Conservation (phyloP, 1,284 basidiomycete genomes). For the Xerocomus minutiporus region DNA sequence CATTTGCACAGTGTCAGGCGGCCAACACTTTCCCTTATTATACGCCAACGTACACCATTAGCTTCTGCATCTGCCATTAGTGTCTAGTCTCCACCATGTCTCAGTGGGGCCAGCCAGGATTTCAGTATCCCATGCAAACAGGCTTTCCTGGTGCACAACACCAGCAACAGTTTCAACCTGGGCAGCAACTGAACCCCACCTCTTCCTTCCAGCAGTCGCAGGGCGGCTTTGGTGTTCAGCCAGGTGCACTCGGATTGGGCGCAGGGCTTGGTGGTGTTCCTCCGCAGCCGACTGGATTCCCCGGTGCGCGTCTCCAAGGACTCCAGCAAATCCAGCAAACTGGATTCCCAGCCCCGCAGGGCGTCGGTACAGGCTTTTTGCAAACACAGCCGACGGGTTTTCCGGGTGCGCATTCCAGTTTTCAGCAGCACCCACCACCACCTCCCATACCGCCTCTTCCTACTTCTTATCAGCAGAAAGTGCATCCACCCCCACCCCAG, state of each 20-base stretch:
- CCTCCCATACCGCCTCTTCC: conserved; percentile 60
- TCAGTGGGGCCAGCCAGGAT: conserved; percentile 64
- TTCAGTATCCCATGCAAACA: conserved; percentile 55
- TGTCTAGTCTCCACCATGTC: conserved; percentile 35
- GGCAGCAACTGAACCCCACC: conserved; percentile 33
- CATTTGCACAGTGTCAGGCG: no score
- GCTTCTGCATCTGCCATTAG: background rate
- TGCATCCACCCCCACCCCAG: conserved; percentile 37
- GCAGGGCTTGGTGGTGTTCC: conserved; percentile 29
- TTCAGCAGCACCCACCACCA: conserved; percentile 49
- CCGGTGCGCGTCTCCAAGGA: conserved; percentile 30
- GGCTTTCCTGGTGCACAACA: conserved; percentile 50
- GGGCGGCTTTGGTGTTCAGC: conserved; percentile 12
- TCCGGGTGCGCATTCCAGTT: conserved; percentile 35
- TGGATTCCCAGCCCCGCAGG: conserved; percentile 31
- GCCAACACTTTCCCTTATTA: no score
- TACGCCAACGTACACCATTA: background rate
- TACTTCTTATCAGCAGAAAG: conserved; percentile 58
- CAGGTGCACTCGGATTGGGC: conserved; percentile 18
- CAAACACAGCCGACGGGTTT: conserved; percentile 53
- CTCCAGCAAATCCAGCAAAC: conserved; percentile 37
- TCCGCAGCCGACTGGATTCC: conserved; percentile 44
- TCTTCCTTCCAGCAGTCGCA: conserved; percentile 35
- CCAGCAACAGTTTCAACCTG: conserved; percentile 37
- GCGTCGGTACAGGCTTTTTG: conserved; percentile 36